Evolutionary conservation across 2,329 filamentous ascomycete species (phyloP), one percentile per base, ranked within the genome.

Genomic region (Magnaporthiopsis incrustans): DNA sequence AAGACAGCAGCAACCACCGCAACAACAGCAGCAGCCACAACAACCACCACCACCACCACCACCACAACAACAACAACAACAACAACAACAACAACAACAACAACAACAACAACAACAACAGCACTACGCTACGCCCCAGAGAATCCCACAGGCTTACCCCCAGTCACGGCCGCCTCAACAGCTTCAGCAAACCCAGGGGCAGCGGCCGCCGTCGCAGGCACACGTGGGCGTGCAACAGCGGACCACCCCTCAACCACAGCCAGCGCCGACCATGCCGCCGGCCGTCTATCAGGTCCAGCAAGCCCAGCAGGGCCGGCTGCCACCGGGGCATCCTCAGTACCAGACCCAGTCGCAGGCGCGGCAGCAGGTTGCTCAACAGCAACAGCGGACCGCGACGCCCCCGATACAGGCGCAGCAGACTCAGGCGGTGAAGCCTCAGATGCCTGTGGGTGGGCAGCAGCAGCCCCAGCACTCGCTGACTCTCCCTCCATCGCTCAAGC

Each of bases 91-190:
- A 59, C 66, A 57, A 58, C 63, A 27, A 57, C 59, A 12, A 15
- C 12, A 12, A 38, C 35, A 12, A 15, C 60, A 11, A 53, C 27
- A 22, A 59, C 59, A 33, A 35, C 35, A 59, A 61, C 53, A 32
- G 44, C 65, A 66, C 57, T 60, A 63, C 14, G 63, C 65, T 25
- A 64, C 68, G 26, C 71, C 70, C 18, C 60, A 26, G 1, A 26
- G 50, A n/a, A 32, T 27, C 18, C 67, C 50, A 25, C 44, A 22
- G 27, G 6, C 57, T 7, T 27, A 59, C 14, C 22, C 27, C 27
- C 57, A 59, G 57, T 25, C 27, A 3, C 57, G 12, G 32, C 27
- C 14, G 27, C 26, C 25, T 4, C 25, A 59, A 27, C 30, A 18
- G 3, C 57, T 11, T 14, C 32, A 22, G 11, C 57, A 59, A 32